Percentiles rank a stretch among this genome's conserved stretches.
phyloP scores from a whole-genome alignment of 306 rosid species.

The Sphenostylis stenocarpa region DNA sequence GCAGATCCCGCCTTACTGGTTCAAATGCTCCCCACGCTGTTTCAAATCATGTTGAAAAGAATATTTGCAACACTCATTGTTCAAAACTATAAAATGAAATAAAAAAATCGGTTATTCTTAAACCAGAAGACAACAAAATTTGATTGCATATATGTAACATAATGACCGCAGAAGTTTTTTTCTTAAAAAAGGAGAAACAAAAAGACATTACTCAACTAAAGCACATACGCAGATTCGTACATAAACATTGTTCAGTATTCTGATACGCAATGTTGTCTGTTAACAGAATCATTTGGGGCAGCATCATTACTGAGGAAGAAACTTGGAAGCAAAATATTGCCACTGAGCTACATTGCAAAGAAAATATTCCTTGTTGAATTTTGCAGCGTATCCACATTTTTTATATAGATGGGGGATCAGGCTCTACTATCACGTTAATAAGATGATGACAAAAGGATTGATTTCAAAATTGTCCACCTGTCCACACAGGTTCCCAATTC shows the following conservation, averaged over 20 bases:
- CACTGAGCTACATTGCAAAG: neutral
- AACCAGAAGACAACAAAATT: neutral
- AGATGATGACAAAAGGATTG: neutral
- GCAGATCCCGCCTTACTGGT: neutral
- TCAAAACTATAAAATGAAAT: neutral
- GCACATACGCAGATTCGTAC: neutral
- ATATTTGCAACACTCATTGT: neutral
- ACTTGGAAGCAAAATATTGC: neutral
- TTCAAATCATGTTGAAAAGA: neutral
- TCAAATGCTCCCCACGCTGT: neutral
- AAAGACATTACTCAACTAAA: neutral
- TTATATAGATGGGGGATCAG: neutral
- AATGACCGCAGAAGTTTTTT: neutral
- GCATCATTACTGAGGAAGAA: neutral
- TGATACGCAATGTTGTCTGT: neutral
- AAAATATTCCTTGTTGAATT: neutral
- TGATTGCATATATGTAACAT: neutral
- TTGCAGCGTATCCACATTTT: neutral
- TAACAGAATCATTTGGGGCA: neutral
- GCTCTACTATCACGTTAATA: neutral
- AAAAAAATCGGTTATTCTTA: neutral
- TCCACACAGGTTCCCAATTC: neutral
- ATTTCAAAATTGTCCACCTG: neutral
- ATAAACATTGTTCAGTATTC: conserved; percentile 5
- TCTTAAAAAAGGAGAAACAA: neutral